Evolutionary conservation across 2,329 filamentous ascomycete species (phyloP).

Genomic region (Cladophialophora exuberans): DNA sequence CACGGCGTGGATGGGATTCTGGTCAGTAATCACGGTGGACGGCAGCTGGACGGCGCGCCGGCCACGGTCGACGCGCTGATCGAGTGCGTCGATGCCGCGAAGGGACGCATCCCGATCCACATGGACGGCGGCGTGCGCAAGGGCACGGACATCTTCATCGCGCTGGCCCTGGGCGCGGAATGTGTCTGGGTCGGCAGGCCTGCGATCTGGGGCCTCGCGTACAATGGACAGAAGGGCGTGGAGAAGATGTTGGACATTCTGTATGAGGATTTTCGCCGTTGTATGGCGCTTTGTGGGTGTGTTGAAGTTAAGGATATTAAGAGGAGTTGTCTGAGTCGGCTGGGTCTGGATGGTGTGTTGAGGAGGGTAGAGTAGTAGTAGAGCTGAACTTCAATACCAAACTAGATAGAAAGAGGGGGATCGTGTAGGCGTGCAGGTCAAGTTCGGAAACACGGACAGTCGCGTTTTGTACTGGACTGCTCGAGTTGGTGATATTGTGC

Average conservation of each 20-base stretch:
- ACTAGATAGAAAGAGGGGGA: not conserved
- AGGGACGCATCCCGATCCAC: slow-evolving; percentile 41
- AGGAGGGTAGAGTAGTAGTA: slow-evolving; percentile 20
- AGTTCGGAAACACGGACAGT: too few relatives aligned
- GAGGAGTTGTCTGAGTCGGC: slow-evolving; percentile 35
- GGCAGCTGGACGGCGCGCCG: slow-evolving; percentile 42
- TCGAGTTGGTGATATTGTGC: too few relatives aligned
- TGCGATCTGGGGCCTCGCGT: slow-evolving; percentile 52
- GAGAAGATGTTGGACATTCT: slow-evolving; percentile 32
- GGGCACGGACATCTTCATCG: slow-evolving; percentile 62
- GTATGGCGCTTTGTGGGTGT: slow-evolving; percentile 34
- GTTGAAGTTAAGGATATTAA: slow-evolving; percentile 36
- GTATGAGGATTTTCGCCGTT: slow-evolving; percentile 34
- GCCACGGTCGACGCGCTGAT: slow-evolving; percentile 42
- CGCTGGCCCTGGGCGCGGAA: slow-evolving; percentile 55
- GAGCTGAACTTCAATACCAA: too few relatives aligned
- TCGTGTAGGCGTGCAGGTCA: too few relatives aligned
- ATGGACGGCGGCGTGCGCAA: slow-evolving; percentile 60
- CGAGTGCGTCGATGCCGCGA: slow-evolving; percentile 32
- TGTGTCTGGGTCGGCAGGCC: slow-evolving; percentile 54
- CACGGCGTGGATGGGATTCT: slow-evolving; percentile 41
- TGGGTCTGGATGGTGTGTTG: slow-evolving; percentile 37
- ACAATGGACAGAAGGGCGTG: slow-evolving; percentile 33
- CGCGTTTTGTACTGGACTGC: too few relatives aligned
- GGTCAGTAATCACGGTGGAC: slow-evolving; percentile 43